phyloP scores from a whole-genome alignment of 148 eudicot species.

The Chenopodium suecicum region DNA sequence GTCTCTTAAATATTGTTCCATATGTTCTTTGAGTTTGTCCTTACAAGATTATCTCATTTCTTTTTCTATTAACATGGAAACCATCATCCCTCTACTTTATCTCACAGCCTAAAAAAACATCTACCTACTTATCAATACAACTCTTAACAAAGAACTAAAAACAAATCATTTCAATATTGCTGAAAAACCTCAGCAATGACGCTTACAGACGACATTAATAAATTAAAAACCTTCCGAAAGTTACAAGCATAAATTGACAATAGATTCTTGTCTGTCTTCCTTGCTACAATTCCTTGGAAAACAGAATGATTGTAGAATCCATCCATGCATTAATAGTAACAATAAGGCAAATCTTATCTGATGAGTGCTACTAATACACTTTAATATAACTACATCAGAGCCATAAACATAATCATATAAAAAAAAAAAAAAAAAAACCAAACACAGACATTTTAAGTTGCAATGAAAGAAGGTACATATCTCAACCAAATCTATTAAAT shows the following conservation, averaged over 20 bases:
- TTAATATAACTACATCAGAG: background rate
- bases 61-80: no score
- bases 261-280: slow-evolving; percentile 17
- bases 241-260: slow-evolving; percentile 1
- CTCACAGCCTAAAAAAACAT: no score
- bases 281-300: slow-evolving; percentile 9
- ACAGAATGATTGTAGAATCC: slow-evolving; percentile 31
- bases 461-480: slow-evolving; percentile 18
- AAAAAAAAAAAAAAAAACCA: background rate
- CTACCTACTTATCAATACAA: no score
- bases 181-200: slow-evolving; percentile 10
- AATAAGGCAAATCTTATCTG: background rate
- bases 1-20: no score
- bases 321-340: slow-evolving; percentile 14
- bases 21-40: no score
- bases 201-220: background rate
- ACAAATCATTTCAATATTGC: background rate
- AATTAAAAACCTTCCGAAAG: background rate
- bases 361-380: background rate
- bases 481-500: slow-evolving; percentile 16
- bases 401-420: slow-evolving; percentile 8
- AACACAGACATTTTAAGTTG: slow-evolving; percentile 4
- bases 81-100: no score
- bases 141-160: no score
- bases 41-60: no score